Evolutionary conservation across 139 green algal species (phyloP), one percentile per base, ranked within the genome.

Genomic region (Chlamydomonas asymmetrica): DNA sequence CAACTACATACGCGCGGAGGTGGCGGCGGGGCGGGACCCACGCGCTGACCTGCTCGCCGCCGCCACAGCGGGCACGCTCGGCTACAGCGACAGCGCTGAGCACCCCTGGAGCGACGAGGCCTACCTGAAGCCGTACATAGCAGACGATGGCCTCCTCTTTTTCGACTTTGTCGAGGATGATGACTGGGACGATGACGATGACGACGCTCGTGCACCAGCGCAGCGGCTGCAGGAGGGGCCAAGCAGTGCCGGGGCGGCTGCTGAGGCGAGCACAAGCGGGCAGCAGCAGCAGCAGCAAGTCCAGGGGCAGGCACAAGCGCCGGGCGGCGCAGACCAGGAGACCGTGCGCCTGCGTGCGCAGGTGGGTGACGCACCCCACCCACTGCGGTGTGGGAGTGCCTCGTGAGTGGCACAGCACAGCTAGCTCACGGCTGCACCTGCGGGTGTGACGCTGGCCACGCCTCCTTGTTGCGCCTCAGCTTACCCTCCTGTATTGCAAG

Each of bases 61-160:
- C 1, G 37, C 32, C 20, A n/a, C 4, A 4, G 27, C 34, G 10
- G 31, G 32, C 56, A n/a, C 13, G 39, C 40, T 45, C 54, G 9
- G 64, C 29, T 25, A 48, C n/a, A 27, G 35, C 49, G 56, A 23
- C 23, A 27, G 61, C 22, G 18, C 41, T 31, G 74, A 54, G 13
- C 54, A 43, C 0, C 80, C 88, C 34, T 93, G 85, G 86, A 35
- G 59, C 3, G 86, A 84, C 38, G 93, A 97, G 34, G 54, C 43
- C 1, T 92, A 88, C 72, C 79, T 97, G 9, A 68, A 77, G 25
- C 91, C 94, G 2, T 81, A 83, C 0, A 61, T 94, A 52, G 41
- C 66, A 32, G 86, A 96, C 5, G 94, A 98, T 63, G 76, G 84
- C 0, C 79, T 98, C 61, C 76, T 97, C 22, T 89, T 87, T 20